A percentile compares a stretch with the other conserved stretches of the same genome.
Conservation (phyloP, 2,329 filamentous ascomycete genomes). For the Alternaria infectoria region DNA sequence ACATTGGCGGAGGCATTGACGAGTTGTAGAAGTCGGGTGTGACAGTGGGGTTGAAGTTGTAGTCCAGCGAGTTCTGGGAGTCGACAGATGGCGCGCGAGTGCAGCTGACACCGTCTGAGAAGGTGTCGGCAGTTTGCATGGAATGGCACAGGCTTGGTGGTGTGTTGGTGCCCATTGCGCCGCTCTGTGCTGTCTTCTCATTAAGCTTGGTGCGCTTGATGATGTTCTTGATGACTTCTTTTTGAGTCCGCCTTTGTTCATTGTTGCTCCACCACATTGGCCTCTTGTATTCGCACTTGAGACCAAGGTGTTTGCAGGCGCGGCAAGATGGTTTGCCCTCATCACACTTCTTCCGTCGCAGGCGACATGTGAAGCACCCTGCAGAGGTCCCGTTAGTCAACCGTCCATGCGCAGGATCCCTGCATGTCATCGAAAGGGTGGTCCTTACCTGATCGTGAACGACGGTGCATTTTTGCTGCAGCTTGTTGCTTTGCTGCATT, state of each 20-base stretch:
- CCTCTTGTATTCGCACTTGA: constrained; percentile 94
- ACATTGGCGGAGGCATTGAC: constrained; percentile 63
- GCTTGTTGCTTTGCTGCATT: constrained; percentile 59
- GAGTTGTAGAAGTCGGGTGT: constrained; percentile 64
- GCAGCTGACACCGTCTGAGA: constrained; percentile 72
- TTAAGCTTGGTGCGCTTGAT: constrained; percentile 96
- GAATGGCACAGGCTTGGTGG: constrained; percentile 84
- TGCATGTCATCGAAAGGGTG: constrained; percentile 41
- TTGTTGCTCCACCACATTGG: constrained; percentile 98
- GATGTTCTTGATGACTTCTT: constrained; percentile 94
- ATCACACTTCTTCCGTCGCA: constrained; percentile 74
- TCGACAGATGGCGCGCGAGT: constrained; percentile 80
- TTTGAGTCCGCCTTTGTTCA: constrained; percentile 82
- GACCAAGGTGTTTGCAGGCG: constrained; percentile 73
- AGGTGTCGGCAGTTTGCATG: constrained; percentile 79
- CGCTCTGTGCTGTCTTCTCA: constrained; percentile 73
- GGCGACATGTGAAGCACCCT: constrained; percentile 72
- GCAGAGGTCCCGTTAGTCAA: constrained; percentile 45
- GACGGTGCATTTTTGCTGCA: constrained; percentile 87
- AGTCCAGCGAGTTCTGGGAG: constrained; percentile 72
- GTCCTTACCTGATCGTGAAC: constrained; percentile 88
- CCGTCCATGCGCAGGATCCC: constrained; percentile 44
- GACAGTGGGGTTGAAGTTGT: constrained; percentile 69
- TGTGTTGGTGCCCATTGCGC: constrained; percentile 62
- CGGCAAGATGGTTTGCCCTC: constrained; percentile 69